Evolutionary conservation across 2,329 filamentous ascomycete genomes (phyloP).

Genomic region (Amesomyces nigricolor): DNA sequence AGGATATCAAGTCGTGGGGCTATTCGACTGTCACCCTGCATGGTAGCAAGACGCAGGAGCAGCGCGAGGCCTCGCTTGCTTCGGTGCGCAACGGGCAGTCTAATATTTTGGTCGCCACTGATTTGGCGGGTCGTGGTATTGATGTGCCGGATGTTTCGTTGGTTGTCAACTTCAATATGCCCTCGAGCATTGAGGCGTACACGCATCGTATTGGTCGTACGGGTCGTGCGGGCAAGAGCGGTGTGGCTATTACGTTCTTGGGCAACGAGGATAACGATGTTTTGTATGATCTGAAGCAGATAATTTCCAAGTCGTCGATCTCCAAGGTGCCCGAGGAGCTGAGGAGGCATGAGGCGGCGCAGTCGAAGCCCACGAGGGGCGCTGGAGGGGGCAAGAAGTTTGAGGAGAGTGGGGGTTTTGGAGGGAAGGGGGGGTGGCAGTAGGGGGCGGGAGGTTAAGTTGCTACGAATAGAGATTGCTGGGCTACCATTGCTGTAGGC

Average conservation of each 20-base stretch:
- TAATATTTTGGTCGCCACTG: slow-evolving; percentile 89
- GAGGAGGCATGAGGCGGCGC: slow-evolving; percentile 57
- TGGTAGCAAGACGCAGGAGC: slow-evolving; percentile 94
- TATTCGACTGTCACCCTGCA: slow-evolving; percentile 87
- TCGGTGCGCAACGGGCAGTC: slow-evolving; percentile 76
- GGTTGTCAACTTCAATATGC: slow-evolving; percentile 99
- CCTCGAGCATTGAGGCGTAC: slow-evolving; percentile 84
- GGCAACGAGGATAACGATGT: slow-evolving; percentile 85
- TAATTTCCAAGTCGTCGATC: slow-evolving; percentile 84
- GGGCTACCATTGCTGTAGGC: too few species aligned
- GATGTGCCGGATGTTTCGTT: slow-evolving; percentile 91
- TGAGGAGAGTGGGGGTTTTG: slow-evolving; percentile 28
- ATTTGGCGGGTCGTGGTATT: slow-evolving; percentile 94
- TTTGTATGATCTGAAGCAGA: slow-evolving; percentile 92
- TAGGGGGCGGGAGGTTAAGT: background rate
- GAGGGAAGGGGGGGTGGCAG: slow-evolving; percentile 27
- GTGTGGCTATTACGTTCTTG: slow-evolving; percentile 93
- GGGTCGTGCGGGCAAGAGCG: slow-evolving; percentile 92
- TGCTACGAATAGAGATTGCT: too few species aligned
- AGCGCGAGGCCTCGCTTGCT: slow-evolving; percentile 86
- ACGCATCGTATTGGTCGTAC: slow-evolving; percentile 96
- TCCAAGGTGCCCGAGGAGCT: slow-evolving; percentile 89
- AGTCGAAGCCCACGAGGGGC: slow-evolving; percentile 23
- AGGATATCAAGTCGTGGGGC: slow-evolving; percentile 91
- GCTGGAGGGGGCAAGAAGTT: slow-evolving; percentile 29